phyloP scores from a whole-genome alignment of 108 stramenopile genomes.

The Fistulifera pelliculosa region DNA sequence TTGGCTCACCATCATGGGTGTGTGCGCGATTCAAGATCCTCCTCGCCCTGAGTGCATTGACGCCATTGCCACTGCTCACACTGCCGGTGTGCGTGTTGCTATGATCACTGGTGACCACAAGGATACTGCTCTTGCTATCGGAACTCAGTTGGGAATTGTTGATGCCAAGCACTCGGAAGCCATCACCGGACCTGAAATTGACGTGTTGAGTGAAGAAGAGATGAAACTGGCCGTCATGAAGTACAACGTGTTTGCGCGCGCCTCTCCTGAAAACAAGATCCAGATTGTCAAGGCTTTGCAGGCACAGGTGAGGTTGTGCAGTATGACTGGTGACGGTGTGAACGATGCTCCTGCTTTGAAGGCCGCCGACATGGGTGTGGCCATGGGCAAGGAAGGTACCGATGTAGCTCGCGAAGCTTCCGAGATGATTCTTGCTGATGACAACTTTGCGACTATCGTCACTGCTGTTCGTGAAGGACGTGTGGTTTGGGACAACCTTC shows the following conservation, averaged over 20 bases:
- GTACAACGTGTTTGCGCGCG: conserved; percentile 85
- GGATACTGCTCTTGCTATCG: conserved; percentile 67
- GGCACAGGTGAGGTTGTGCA: conserved; percentile 70
- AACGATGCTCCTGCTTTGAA: conserved; percentile 97
- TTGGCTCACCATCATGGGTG: conserved; percentile 80
- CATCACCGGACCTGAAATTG: conserved; percentile 72
- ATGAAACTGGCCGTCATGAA: conserved; percentile 41
- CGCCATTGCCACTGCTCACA: conserved; percentile 79
- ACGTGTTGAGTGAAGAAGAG: conserved; percentile 61
- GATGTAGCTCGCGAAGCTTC: conserved; percentile 94
- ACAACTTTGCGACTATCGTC: conserved; percentile 96
- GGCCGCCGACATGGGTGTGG: conserved; percentile 95
- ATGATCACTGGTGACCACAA: conserved; percentile 99
- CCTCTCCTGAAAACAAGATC: conserved; percentile 75
- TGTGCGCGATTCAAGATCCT: conserved; percentile 92
- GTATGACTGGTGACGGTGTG: conserved; percentile 98
- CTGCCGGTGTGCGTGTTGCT: conserved; percentile 85
- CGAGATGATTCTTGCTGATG: conserved; percentile 96
- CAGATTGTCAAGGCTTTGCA: conserved; percentile 87
- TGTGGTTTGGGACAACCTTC: conserved; percentile 77
- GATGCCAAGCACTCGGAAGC: conserved; percentile 46
- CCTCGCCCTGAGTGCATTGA: conserved; percentile 82
- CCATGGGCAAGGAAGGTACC: conserved; percentile 97
- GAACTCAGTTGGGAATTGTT: conserved; percentile 68
- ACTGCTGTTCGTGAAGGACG: conserved; percentile 65